Base-by-base conservation (phyloP, 1,139 yeast species). In the Yamadazyma aaseri region DNA sequence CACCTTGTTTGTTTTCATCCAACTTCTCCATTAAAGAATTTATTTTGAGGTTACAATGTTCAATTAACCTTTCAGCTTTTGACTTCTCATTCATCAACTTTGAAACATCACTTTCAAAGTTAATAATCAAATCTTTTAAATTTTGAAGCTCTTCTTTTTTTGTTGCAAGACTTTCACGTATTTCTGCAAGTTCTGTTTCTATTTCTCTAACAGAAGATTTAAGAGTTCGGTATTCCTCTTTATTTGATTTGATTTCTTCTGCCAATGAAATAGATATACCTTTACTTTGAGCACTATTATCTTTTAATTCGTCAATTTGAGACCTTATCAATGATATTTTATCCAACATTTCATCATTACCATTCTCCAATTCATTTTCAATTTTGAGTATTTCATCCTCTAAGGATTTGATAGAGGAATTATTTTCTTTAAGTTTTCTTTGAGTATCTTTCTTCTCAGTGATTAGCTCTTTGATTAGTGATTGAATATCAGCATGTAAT, bases 271-370 rank as follows among this genome's bases (percentile, higher is more conserved):
- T 38, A 14, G 54, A 48, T 10, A 69, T 57, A 1, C 60, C 60
- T 30, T 56, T 53, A 23, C 54, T 43, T 11, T 56, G 49, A 9
- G 38, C 35, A 5, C 60, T 58, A 35, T 60, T 22, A 4, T 46
- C 41, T 17, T 54, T 45, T 29, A 49, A 43, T 12, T 60, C 65
- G 9, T 54, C 55, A 15, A 68, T 63, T 34, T 59, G 60, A 10
- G 55, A 47, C 31, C 53, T 50, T 22, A 63, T 53, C 14, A 58
- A 47, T 17, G 57, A 65, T 13, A 67, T 58, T 26, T 52, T 58
- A n/a, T 58, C 52, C 16, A 55, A 44, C 34, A 63, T 65, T 5
- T 63, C 67, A 38, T 58, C 62, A 18, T 63, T 71, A 18, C 55
- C 57, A 8, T 23, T 15, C 13, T 35, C 39, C 18, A 35, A 18